These are phyloP conservation scores for Hamamelis virginiana DNA, from an alignment of 164 flowering plant genomes.

Conservation along the genomic window DNA sequence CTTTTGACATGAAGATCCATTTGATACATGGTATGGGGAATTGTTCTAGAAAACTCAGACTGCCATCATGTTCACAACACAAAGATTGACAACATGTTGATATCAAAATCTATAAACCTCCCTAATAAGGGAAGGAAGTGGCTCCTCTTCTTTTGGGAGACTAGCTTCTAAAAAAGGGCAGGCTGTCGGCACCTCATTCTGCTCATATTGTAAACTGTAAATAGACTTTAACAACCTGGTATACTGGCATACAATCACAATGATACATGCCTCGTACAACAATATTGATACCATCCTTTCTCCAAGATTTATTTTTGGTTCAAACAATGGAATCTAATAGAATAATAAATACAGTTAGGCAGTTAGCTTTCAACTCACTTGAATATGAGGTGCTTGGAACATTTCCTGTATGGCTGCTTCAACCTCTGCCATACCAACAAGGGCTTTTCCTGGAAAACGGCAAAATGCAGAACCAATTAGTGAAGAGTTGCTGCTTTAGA, in stretches of 20 bases:
- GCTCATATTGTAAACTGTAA: neutral
- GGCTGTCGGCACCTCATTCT: neutral
- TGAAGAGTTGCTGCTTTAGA: neutral
- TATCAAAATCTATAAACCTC: neutral
- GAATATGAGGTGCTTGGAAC: constrained; percentile 99
- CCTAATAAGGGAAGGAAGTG: neutral
- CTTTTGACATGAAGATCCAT: neutral
- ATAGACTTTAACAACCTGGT: neutral
- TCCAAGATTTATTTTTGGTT: neutral
- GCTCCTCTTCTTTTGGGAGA: neutral
- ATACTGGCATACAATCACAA: neutral
- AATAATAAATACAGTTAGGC: neutral
- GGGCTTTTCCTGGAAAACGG: constrained; percentile 50
- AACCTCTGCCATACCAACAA: constrained; percentile 79
- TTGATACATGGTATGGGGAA: neutral
- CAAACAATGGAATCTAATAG: neutral
- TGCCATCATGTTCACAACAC: neutral
- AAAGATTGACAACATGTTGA: neutral
- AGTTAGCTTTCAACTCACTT: constrained; percentile 43
- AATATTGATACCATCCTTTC: neutral
- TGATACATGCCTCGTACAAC: neutral
- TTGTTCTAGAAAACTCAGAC: neutral
- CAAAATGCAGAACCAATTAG: constrained; percentile 12
- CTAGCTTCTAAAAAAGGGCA: neutral
- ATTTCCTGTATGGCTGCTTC: constrained; percentile 97